Conservation (phyloP, 192 early-diverging fungal species). For the Dissophora ornata region DNA sequence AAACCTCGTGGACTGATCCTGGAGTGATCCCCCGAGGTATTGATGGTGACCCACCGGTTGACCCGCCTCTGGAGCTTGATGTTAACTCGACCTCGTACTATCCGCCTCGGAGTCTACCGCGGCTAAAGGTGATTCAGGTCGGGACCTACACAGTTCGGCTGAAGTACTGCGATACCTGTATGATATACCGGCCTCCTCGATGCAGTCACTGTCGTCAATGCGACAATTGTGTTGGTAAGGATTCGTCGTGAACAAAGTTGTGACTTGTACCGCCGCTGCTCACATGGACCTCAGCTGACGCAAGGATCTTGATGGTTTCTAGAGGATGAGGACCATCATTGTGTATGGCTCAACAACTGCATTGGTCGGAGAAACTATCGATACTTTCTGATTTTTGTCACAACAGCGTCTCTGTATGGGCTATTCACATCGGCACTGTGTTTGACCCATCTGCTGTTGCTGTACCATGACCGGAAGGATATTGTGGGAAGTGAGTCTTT, state of each 20-base stretch:
- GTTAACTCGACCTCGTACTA: conserved; percentile 37
- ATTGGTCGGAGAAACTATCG: conserved; percentile 87
- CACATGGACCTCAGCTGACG: too few species aligned
- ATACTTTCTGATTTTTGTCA: conserved; percentile 84
- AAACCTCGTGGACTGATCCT: conserved; percentile 81
- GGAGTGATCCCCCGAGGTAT: conserved; percentile 79
- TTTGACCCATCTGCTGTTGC: conserved; percentile 65
- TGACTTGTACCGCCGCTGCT: too few species aligned
- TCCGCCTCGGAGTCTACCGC: conserved; percentile 54
- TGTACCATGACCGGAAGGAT: conserved; percentile 29
- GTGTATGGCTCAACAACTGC: conserved; percentile 95
- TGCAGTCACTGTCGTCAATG: conserved; percentile 89
- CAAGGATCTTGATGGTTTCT: not conserved
- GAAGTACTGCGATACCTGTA: conserved; percentile 93
- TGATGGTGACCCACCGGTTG: conserved; percentile 65
- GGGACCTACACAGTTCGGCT: conserved; percentile 71
- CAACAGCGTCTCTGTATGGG: conserved; percentile 67
- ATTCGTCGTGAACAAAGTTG: not conserved
- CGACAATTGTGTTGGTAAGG: conserved; percentile 88
- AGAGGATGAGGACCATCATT: conserved; percentile 91
- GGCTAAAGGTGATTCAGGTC: conserved; percentile 67
- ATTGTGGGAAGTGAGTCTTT: conserved; percentile 13
- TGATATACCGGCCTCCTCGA: conserved; percentile 88
- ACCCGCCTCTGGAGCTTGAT: conserved; percentile 64
- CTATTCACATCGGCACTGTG: conserved; percentile 71